Conservation (phyloP, 306 rosid genomes). For the Lathyrus sativus region DNA sequence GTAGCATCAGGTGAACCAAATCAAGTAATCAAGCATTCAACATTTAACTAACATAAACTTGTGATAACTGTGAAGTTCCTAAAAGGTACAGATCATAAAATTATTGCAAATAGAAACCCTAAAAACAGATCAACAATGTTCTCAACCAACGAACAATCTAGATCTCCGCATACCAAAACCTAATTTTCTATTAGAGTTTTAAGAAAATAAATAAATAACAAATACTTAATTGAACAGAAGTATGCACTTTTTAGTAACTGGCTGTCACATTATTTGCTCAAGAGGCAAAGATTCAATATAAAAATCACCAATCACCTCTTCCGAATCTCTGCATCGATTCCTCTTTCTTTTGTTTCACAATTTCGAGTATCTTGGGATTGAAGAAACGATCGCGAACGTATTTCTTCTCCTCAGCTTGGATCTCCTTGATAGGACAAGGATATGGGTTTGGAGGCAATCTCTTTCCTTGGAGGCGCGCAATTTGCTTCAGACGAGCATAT, state of each 20-base stretch:
- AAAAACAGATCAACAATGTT: too few relatives aligned
- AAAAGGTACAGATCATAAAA: too few relatives aligned
- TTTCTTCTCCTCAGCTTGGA: constrained; percentile 34
- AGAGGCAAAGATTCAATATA: constrained; percentile 21
- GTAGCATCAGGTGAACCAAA: too few relatives aligned
- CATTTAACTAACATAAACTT: too few relatives aligned
- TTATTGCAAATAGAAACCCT: too few relatives aligned
- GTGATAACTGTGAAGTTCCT: too few relatives aligned
- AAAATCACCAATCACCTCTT: constrained; percentile 36
- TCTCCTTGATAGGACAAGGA: constrained; percentile 46
- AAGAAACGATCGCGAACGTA: constrained; percentile 68
- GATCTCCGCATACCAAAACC: too few relatives aligned
- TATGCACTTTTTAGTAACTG: too few relatives aligned
- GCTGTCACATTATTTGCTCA: constrained; percentile 4
- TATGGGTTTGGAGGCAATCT: constrained; percentile 83
- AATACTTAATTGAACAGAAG: too few relatives aligned
- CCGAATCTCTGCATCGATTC: constrained; percentile 48
- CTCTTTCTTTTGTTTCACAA: constrained; percentile 58
- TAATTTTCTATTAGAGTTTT: background rate
- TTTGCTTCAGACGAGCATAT: constrained; percentile 63
- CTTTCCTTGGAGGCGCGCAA: constrained; percentile 75
- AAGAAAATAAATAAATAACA: too few relatives aligned
- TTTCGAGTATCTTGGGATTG: constrained; percentile 60
- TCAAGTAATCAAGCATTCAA: too few relatives aligned
- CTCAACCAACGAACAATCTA: too few relatives aligned